Evolutionary conservation across 2,329 filamentous ascomycete species (phyloP).

Genomic region (Aspergillus niger): DNA sequence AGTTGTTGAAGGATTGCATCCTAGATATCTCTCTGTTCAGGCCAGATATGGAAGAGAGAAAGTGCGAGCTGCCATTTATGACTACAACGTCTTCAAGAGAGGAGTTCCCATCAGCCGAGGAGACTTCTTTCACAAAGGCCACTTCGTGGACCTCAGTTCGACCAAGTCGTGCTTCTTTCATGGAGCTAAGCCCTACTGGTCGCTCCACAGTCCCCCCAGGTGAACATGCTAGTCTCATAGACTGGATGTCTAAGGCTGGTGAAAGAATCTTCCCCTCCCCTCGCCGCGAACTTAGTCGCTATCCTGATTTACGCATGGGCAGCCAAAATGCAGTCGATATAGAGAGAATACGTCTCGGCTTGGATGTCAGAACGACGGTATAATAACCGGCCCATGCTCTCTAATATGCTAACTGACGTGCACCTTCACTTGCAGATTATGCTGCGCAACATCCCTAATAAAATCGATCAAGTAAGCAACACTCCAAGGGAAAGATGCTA

Average conservation of each 20-base stretch:
- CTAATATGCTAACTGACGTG: not conserved
- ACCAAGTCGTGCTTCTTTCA: slow-evolving; percentile 25
- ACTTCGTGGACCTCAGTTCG: slow-evolving; percentile 19
- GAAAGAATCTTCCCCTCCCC: slow-evolving; percentile 33
- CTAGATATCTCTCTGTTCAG: slow-evolving; percentile 34
- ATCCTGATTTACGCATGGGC: slow-evolving; percentile 32
- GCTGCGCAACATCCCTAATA: slow-evolving; percentile 93
- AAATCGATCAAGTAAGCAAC: slow-evolving; percentile 63
- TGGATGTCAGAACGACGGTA: slow-evolving; percentile 75
- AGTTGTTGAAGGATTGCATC: slow-evolving; percentile 29
- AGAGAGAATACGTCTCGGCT: slow-evolving; percentile 56
- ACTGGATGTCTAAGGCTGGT: slow-evolving; percentile 35
- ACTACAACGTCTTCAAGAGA: slow-evolving; percentile 23
- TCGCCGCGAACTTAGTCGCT: slow-evolving; percentile 29
- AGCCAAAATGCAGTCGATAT: slow-evolving; percentile 50
- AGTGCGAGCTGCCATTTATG: slow-evolving; percentile 13
- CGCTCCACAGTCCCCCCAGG: slow-evolving; percentile 43
- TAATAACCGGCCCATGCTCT: slow-evolving; percentile 27
- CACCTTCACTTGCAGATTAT: slow-evolving; percentile 66
- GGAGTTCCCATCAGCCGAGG: slow-evolving; percentile 13
- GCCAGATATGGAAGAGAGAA: slow-evolving; percentile 31
- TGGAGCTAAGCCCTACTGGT: slow-evolving; percentile 43
- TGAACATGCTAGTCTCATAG: slow-evolving; percentile 34
- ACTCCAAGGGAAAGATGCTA: not conserved
- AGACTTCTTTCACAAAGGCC: slow-evolving; percentile 19